Percentiles rank a stretch among this genome's conserved stretches.
Evolutionary conservation across 495 filamentous ascomycete genomes (phyloP).

Genomic region (Tuber borchii): DNA sequence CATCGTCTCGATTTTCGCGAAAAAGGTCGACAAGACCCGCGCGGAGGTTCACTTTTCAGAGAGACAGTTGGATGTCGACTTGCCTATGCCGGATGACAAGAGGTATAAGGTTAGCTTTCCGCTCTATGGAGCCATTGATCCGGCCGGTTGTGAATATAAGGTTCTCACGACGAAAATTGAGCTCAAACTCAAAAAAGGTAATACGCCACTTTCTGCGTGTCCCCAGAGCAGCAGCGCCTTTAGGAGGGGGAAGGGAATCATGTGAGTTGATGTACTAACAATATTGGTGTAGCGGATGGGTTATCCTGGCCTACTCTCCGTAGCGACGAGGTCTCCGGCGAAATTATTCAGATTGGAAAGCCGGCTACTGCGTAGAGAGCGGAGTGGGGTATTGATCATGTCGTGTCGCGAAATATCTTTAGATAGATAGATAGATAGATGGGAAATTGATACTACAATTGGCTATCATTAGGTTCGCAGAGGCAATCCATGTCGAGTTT

Average conservation of each 20-base stretch:
- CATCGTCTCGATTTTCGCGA: slow-evolving; percentile 88
- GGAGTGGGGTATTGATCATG: neutral
- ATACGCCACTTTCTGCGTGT: neutral
- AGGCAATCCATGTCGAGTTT: neutral
- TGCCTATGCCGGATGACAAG: slow-evolving; percentile 79
- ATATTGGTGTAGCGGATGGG: slow-evolving; percentile 26
- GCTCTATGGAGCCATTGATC: slow-evolving; percentile 69
- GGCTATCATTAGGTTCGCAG: neutral
- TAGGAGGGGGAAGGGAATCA: neutral
- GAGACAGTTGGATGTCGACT: slow-evolving; percentile 59
- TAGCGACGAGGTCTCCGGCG: slow-evolving; percentile 37
- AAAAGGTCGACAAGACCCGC: slow-evolving; percentile 83
- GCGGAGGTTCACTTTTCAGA: slow-evolving; percentile 63
- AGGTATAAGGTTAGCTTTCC: slow-evolving; percentile 67
- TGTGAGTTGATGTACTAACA: neutral
- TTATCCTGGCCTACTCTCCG: slow-evolving; percentile 40
- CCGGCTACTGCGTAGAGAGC: slow-evolving; percentile 34
- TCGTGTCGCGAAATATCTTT: neutral
- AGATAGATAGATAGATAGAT: slow-evolving; percentile 3
- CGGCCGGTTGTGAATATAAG: slow-evolving; percentile 66
- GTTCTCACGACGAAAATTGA: slow-evolving; percentile 95
- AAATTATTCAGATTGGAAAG: slow-evolving; percentile 42
- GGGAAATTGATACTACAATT: neutral
- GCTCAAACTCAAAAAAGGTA: slow-evolving; percentile 73
- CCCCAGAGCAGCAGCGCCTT: neutral